These are phyloP conservation scores for Sporothrix luriei DNA, from an alignment of 2,329 filamentous ascomycete genomes.

Conservation along the genomic window DNA sequence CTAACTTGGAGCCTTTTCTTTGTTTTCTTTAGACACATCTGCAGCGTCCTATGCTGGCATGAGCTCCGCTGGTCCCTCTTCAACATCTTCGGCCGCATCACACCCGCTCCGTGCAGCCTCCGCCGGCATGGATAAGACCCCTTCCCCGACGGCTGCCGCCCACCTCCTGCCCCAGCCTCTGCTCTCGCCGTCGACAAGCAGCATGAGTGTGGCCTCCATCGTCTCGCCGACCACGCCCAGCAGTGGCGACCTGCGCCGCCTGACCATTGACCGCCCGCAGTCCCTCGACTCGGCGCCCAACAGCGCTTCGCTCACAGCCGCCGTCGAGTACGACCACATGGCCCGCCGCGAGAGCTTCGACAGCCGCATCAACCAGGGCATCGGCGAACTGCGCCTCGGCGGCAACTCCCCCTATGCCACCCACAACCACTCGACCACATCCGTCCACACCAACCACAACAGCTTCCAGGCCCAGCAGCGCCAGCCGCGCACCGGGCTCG, in stretches of 20 bases:
- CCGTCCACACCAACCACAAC: slow-evolving; percentile 67
- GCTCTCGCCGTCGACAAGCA: slow-evolving; percentile 58
- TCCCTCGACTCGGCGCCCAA: slow-evolving; percentile 48
- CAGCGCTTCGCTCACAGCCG: slow-evolving; percentile 36
- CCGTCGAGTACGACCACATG: slow-evolving; percentile 38
- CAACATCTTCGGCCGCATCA: slow-evolving; percentile 40
- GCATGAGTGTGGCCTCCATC: slow-evolving; percentile 69
- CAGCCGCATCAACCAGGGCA: slow-evolving; percentile 72
- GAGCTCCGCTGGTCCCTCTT: slow-evolving; percentile 44
- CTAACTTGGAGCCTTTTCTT: neutral
- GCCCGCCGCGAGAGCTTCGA: slow-evolving; percentile 77
- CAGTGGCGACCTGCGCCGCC: slow-evolving; percentile 49
- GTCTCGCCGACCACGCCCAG: slow-evolving; percentile 61
- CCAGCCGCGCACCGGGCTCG: slow-evolving; percentile 58
- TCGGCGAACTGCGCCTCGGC: slow-evolving; percentile 69
- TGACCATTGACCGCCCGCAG: slow-evolving; percentile 45
- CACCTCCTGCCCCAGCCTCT: slow-evolving; percentile 57
- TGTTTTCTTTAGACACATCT: slow-evolving; percentile 45
- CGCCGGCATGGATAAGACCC: slow-evolving; percentile 58
- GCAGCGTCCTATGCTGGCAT: slow-evolving; percentile 50
- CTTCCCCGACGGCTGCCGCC: slow-evolving; percentile 58
- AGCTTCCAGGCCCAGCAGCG: slow-evolving; percentile 59
- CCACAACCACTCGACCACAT: slow-evolving; percentile 75
- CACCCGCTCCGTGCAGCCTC: slow-evolving; percentile 31
- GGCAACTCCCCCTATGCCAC: slow-evolving; percentile 73